Conservation (phyloP, 495 filamentous ascomycete species). For the Parmelia sp. region DNA sequence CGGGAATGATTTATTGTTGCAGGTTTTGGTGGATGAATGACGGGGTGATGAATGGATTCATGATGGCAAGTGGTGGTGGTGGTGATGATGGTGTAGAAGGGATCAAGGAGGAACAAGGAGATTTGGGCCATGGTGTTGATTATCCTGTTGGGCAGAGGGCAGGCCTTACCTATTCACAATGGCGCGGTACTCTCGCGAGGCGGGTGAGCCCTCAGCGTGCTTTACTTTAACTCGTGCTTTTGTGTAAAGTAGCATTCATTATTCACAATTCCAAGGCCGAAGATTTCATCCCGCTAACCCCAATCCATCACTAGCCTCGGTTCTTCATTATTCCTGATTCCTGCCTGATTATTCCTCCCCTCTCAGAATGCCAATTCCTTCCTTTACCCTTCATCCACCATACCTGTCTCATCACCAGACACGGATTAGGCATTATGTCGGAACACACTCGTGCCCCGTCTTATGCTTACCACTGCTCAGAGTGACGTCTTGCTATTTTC, state of each 20-base stretch:
- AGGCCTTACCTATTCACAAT: constrained; percentile 7
- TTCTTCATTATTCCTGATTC: no score
- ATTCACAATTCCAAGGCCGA: background rate
- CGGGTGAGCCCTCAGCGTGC: no score
- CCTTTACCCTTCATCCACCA: no score
- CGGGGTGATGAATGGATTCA: constrained; percentile 3
- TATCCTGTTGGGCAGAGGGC: constrained; percentile 17
- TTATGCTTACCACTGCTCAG: background rate
- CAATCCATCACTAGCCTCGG: no score
- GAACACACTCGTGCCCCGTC: background rate
- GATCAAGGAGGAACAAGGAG: constrained; percentile 6
- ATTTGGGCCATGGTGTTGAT: constrained; percentile 14
- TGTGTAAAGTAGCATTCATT: background rate
- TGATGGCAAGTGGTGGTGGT: constrained; percentile 18
- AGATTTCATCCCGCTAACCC: no score
- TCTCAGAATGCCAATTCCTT: no score
- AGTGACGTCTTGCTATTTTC: background rate
- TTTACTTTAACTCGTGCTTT: no score
- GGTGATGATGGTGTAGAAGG: constrained; percentile 2
- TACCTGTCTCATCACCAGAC: background rate
- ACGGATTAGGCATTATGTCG: background rate
- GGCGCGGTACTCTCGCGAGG: constrained; percentile 6
- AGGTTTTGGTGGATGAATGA: constrained; percentile 6
- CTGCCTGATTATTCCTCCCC: no score
- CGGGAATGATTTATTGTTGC: constrained; percentile 4